These are phyloP conservation scores for Lasiodiplodia hormozganensis DNA, from an alignment of 2,329 filamentous ascomycete species.

Conservation along the genomic window DNA sequence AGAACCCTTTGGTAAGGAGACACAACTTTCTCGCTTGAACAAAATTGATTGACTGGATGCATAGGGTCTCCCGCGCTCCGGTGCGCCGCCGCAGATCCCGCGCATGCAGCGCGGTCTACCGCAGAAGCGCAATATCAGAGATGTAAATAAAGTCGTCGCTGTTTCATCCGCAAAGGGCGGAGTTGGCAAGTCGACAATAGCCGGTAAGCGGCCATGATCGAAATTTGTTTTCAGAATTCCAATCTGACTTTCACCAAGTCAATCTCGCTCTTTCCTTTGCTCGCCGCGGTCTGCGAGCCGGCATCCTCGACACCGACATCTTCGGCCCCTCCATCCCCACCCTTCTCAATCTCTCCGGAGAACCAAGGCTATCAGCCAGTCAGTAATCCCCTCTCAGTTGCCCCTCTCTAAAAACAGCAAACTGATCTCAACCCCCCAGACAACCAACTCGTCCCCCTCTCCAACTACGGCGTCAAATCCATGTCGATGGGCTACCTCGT, in stretches of 20 bases:
- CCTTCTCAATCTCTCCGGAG: conserved; percentile 79
- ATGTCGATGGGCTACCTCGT: conserved; percentile 99
- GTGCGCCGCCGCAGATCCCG: conserved; percentile 68
- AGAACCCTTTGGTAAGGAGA: conserved; percentile 78
- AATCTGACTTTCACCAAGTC: conserved; percentile 42
- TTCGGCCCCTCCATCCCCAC: conserved; percentile 96
- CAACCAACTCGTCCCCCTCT: conserved; percentile 83
- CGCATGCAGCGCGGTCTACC: conserved; percentile 83
- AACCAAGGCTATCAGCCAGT: conserved; percentile 78
- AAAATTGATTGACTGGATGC: conserved; percentile 28
- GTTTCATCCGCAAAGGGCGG: conserved; percentile 97
- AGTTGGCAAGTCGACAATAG: conserved; percentile 96
- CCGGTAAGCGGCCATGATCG: conserved; percentile 59
- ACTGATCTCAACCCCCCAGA: conserved; percentile 52
- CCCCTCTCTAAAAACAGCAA: neutral
- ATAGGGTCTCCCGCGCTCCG: conserved; percentile 84
- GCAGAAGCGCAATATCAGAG: conserved; percentile 77
- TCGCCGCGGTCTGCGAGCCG: conserved; percentile 77
- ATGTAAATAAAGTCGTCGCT: conserved; percentile 92
- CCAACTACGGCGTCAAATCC: conserved; percentile 93
- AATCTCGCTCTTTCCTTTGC: conserved; percentile 91
- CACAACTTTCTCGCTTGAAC: neutral
- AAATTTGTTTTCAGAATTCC: neutral
- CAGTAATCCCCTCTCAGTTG: conserved; percentile 41
- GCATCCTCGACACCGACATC: conserved; percentile 94